A percentile compares a stretch with the other conserved stretches of the same genome.
phyloP scores from a whole-genome alignment of 108 stramenopile species.

The Nitzschia sp. region DNA sequence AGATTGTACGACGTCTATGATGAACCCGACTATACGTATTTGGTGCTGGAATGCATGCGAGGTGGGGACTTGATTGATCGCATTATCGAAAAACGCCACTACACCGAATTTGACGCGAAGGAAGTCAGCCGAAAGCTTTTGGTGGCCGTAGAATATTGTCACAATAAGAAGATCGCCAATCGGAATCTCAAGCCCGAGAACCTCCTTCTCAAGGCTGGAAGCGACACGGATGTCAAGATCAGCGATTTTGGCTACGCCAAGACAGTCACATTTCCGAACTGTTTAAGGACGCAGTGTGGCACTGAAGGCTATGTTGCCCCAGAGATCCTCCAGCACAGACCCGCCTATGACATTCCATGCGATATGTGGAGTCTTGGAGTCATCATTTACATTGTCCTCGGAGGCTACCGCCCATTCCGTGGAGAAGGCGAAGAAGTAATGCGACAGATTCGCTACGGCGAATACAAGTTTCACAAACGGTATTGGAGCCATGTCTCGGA shows the following conservation, averaged over 20 bases:
- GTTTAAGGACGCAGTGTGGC: conserved; percentile 77
- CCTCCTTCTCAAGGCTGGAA: conserved; percentile 76
- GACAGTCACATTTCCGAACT: conserved; percentile 60
- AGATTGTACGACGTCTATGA: conserved; percentile 70
- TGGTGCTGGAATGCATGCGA: conserved; percentile 76
- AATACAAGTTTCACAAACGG: conserved; percentile 81
- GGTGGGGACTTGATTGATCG: conserved; percentile 95
- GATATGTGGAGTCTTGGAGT: conserved; percentile 98
- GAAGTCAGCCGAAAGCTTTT: conserved; percentile 60
- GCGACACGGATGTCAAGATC: conserved; percentile 93
- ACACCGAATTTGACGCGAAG: conserved; percentile 77
- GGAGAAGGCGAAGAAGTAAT: conserved; percentile 66
- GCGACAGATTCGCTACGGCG: conserved; percentile 76
- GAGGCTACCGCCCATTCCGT: conserved; percentile 92
- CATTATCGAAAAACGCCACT: conserved; percentile 75
- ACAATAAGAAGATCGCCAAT: conserved; percentile 76
- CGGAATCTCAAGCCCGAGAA: conserved; percentile 90
- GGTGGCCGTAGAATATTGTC: conserved; percentile 82
- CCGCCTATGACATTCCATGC: conserved; percentile 66
- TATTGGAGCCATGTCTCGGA: conserved; percentile 80
- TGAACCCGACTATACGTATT: conserved; percentile 62
- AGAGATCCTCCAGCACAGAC: conserved; percentile 66
- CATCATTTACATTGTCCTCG: conserved; percentile 91
- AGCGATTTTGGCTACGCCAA: conserved; percentile 98
- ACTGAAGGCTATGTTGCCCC: conserved; percentile 91